Base-by-base conservation (phyloP, 768 basidiomycete species). In the Amanita rubescens region DNA sequence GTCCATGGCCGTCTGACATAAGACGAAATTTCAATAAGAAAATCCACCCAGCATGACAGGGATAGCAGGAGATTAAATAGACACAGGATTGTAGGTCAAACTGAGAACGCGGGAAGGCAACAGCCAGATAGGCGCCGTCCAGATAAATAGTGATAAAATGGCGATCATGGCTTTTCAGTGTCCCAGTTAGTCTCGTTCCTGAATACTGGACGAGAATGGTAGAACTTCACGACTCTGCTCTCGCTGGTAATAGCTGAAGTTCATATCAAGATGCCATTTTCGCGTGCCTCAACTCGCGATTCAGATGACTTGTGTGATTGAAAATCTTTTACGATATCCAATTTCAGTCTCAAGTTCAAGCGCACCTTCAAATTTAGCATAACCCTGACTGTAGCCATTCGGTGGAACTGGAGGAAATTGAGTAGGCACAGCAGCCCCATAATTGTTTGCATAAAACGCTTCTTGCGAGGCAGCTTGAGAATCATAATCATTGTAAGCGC, bases 291-390 rank as follows among this genome's bases (percentile, higher is more conserved):
- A 74, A 71, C 66, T 73, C 66, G 75, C 71, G 72, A 68, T 63
- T 63, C 59, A 62, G 58, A 63, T 59, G 62, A 62, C 65, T 68
- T 70, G 19, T 32, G 22, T 46, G 17, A 54, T 47, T 20, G 30
- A 37, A 38, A 47, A 24, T 68, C 72, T 72, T 69, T 74, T 66
- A 68, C 71, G 63, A 63, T 67, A 66, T 67, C 62, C 61, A 57
- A 57, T 65, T 75, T 78, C 67, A 81, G 75, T 80, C 79, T 82
- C 71, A 82, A 81, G 69, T 77, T 79, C 76, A 72, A 84, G 87
- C 89, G 88, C 80, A 92, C 89, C 89, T 91, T 90, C 88, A 73
- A 71, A 78, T 71, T 78, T 80, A 58, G 65, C 59, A 69, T 79
- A 86, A 58, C 74, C 82, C 71, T 85, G 82, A 67, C 75, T 68